phyloP scores from a whole-genome alignment of 345 rosid genomes.

The Eucalyptus leucophloia region DNA sequence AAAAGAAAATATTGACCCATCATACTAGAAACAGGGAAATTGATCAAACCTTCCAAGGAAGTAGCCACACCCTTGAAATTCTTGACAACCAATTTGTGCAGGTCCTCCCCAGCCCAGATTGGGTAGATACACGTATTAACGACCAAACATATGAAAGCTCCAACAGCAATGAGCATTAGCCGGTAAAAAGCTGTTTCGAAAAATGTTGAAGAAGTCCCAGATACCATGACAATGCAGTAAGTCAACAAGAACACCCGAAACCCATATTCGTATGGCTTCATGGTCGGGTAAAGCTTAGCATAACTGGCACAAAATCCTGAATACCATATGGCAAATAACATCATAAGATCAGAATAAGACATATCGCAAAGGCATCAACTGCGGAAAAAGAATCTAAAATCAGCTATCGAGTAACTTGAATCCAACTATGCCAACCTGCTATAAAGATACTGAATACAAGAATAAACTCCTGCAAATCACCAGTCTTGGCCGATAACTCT shows the following conservation, averaged over 20 bases:
- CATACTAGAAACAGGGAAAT: not conserved
- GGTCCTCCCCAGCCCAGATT: constrained; percentile 86
- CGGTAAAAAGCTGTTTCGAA: constrained; percentile 51
- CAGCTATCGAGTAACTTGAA: not conserved
- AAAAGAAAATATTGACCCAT: not conserved
- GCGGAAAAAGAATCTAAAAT: not conserved
- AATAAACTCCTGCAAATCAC: constrained; percentile 30
- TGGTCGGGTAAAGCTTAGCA: constrained; percentile 49
- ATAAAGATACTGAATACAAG: constrained; percentile 53
- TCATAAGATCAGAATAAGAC: not conserved
- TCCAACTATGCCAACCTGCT: constrained; percentile 36
- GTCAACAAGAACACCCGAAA: constrained; percentile 86
- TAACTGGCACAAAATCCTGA: constrained; percentile 61
- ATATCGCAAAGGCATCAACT: not conserved
- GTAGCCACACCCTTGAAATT: constrained; percentile 67
- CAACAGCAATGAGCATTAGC: constrained; percentile 44
- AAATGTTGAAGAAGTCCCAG: constrained; percentile 44
- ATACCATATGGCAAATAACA: not conserved
- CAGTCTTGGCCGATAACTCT: constrained; percentile 28
- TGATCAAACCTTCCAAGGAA: constrained; percentile 64
- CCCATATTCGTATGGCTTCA: constrained; percentile 78
- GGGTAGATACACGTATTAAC: constrained; percentile 58
- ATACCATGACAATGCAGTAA: constrained; percentile 74
- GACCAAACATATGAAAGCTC: constrained; percentile 51
- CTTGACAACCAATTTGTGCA: constrained; percentile 68